Conservation (phyloP, 768 basidiomycete genomes). For the Krasilnikovozyma curviuscula region DNA sequence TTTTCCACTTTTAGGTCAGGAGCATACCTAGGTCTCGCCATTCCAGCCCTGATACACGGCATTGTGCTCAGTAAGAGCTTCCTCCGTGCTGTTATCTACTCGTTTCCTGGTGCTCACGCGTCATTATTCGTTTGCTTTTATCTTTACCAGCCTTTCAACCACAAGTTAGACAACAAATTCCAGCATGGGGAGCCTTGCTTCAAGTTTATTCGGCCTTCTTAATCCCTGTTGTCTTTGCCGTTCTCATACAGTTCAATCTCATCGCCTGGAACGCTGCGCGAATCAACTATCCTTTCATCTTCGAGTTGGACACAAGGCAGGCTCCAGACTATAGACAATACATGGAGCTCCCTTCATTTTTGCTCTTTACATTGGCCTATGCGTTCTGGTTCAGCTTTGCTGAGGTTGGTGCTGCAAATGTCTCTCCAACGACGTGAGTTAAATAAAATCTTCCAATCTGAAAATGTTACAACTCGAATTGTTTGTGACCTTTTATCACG, state of each 20-base stretch:
- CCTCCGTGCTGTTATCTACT: neutral
- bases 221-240: conserved; percentile 52
- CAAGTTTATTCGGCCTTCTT: conserved; percentile 57
- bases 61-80: conserved; percentile 39
- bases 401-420: conserved; percentile 35
- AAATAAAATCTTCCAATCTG: too few relatives aligned
- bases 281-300: neutral
- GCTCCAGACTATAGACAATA: neutral
- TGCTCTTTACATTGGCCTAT: too few relatives aligned
- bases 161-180: conserved; percentile 37
- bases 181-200: conserved; percentile 53
- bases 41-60: conserved; percentile 49
- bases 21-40: conserved; percentile 45
- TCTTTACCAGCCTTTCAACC: conserved; percentile 36
- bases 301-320: neutral
- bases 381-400: conserved; percentile 68
- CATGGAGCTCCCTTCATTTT: too few relatives aligned
- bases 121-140: neutral
- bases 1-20: conserved; percentile 58
- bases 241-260: conserved; percentile 68
- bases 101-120: neutral
- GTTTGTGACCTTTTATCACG: too few relatives aligned
- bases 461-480: too few relatives aligned
- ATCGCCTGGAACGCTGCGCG: conserved; percentile 45
- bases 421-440: conserved; percentile 43